These are phyloP conservation scores for Thamnidium elegans DNA, from an alignment of 192 early-diverging fungal genomes.

Conservation along the genomic window DNA sequence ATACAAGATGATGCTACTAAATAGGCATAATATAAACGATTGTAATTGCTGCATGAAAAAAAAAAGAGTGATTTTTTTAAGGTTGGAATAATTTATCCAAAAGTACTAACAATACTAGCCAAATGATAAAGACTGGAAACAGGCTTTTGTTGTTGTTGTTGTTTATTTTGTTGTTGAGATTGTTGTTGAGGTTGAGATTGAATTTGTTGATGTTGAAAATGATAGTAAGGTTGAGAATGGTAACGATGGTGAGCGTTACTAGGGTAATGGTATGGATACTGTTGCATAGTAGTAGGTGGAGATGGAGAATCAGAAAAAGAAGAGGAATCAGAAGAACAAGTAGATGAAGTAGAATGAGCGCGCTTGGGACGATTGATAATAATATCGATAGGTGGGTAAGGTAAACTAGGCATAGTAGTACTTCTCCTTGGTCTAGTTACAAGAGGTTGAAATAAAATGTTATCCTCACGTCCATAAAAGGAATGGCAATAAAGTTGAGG, in stretches of 20 bases:
- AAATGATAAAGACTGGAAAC: conserved; percentile 13
- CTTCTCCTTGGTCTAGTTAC: conserved; percentile 12
- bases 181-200: neutral
- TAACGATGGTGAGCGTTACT: neutral
- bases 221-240: neutral
- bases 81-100: conserved; percentile 6
- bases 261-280: neutral
- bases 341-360: conserved; percentile 11
- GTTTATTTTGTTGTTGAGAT: neutral
- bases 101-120: conserved; percentile 19
- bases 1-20: conserved; percentile 8
- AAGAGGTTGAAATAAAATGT: conserved; percentile 20
- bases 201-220: neutral
- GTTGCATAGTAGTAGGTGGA: neutral
- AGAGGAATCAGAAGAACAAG: conserved; percentile 2
- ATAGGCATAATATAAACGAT: conserved; percentile 3
- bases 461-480: conserved; percentile 16
- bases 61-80: neutral
- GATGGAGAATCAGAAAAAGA: conserved; percentile 1
- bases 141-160: conserved; percentile 6
- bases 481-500: conserved; percentile 13
- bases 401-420: conserved; percentile 18
- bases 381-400: conserved; percentile 15
- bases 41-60: conserved; percentile 2
- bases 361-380: neutral